Base-by-base conservation (phyloP, 1,284 basidiomycete species). In the Ceratobasidium sp. region DNA sequence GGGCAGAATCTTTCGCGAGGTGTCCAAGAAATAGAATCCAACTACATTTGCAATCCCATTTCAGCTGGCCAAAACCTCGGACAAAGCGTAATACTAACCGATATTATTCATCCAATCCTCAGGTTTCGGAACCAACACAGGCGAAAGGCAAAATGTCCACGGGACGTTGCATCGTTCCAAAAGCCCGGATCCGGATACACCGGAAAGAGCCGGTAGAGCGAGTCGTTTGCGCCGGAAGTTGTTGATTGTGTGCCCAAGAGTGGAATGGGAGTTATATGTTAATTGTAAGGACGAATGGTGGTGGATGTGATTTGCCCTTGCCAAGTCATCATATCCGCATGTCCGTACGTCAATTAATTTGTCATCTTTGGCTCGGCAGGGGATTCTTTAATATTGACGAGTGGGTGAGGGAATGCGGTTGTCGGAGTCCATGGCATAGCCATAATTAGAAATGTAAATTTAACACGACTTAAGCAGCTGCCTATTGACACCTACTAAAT, bases 71-170 rank as follows among this genome's bases (percentile, higher is more conserved):
- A 56, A 56, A 56, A 29, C 52, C 13, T 56, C 11, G 22, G 15
- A 19, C 8, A 17, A 56, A 56, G 13, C n/a, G 13, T 78, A 78
- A 25, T 65, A 82, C 83, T 75, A 78, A 90, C 90, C 90, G 59
- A 89, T 89, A 79, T 89, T 83, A 73, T 87, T 88, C 77, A 86
- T 88, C 88, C 90, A 91, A 80, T 91, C 91, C 8, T 85, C 81
- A 0, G 91, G 91, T 79, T 90, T 90, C 0, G 89, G 89, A 0
- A 92, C 89, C 34, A 93, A 81, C 1, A 87, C 85, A 5, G 89
- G 87, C 77, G 88, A 90, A 86, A 92, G 90, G 79, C 90, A 91
- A 80, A 92, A 93, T 19, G 91, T 90, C 86, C 88, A 91, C 2
- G 91, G 91, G 3, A 92, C 84, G 78, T 89, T 89, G 61, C 90